Base-by-base conservation (phyloP, 768 basidiomycete species). In the Naganishia vishniacii region DNA sequence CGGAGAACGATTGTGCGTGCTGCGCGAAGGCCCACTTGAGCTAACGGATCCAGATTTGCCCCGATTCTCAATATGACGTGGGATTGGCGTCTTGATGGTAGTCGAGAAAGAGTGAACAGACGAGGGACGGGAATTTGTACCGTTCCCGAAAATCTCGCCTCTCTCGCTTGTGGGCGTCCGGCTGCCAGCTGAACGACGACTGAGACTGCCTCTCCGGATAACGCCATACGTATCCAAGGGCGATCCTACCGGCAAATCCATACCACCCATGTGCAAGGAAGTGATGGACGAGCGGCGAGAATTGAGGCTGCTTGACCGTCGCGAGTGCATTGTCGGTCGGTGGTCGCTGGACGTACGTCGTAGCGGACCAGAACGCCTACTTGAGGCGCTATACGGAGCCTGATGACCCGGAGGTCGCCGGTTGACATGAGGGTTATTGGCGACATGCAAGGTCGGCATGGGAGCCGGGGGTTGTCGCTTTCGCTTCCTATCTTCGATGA, bases 271-370 rank as follows among this genome's bases (percentile, higher is more conserved):
- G 48, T 82, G 81, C 58, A 79, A 75, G 0, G 84, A 84, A 23
- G 81, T 80, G 12, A 81, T 76, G 9, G 84, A 85, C 0, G 85
- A 86, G 23, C 91, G 81, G 37, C 87, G 81, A 6, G 92, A 95
- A 72, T 91, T 92, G 67, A 92, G 88, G 64, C 89, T 91, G 73
- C 89, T 92, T 15, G 91, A 93, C 28, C 92, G 84, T 48, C 88
- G 83, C 25, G 91, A 93, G 0, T 88, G 88, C 45, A 85, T 78
- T 0, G 88, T 87, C 0, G 85, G 85, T 16, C 89, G 83, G 58
- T 86, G 86, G 16, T 81, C 78, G 62, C 86, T 73, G 0, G 75
- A 68, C 18, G 76, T 76, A 1, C 70, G 66, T 6, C 77, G 68
- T 25, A 68, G 58, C 37, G 53, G 28, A 18, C 53, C 53, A 20